phyloP scores from a whole-genome alignment of 768 basidiomycete genomes.

The Pleurotus eryngii region DNA sequence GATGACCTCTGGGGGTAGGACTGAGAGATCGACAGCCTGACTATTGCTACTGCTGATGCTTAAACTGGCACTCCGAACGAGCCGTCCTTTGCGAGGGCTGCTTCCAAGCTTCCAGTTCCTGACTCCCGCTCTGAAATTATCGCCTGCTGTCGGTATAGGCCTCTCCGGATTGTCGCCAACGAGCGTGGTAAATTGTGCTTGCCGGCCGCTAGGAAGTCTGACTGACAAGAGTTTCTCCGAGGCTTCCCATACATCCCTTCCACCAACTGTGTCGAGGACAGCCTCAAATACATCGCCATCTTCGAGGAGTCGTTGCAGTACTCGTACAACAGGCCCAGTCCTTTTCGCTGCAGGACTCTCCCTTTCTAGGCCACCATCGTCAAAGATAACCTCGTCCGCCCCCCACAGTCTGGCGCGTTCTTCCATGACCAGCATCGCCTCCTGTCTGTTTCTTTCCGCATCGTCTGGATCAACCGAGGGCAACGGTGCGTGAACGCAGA shows the following conservation, averaged over 20 bases:
- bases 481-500: slow-evolving; percentile 64
- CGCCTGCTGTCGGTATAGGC: slow-evolving; percentile 64
- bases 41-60: neutral
- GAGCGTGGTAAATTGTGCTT: slow-evolving; percentile 72
- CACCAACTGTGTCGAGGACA: slow-evolving; percentile 81
- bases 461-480: slow-evolving; percentile 23
- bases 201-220: slow-evolving; percentile 14
- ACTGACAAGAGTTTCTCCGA: slow-evolving; percentile 53
- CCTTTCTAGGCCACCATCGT: slow-evolving; percentile 38
- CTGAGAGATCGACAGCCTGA: neutral
- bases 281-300: slow-evolving; percentile 71
- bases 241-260: slow-evolving; percentile 75
- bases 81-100: slow-evolving; percentile 10
- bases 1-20: slow-evolving; percentile 5
- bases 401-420: slow-evolving; percentile 64
- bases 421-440: slow-evolving; percentile 45
- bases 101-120: slow-evolving; percentile 48
- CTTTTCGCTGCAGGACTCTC: slow-evolving; percentile 31
- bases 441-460: slow-evolving; percentile 16
- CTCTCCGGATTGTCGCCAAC: slow-evolving; percentile 68
- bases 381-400: slow-evolving; percentile 76
- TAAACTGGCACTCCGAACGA: slow-evolving; percentile 12
- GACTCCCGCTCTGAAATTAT: slow-evolving; percentile 72
- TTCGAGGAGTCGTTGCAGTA: slow-evolving; percentile 46
- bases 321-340: slow-evolving; percentile 43